phyloP scores from a whole-genome alignment of 2,329 filamentous ascomycete genomes.

The Coleophoma cylindrospora region DNA sequence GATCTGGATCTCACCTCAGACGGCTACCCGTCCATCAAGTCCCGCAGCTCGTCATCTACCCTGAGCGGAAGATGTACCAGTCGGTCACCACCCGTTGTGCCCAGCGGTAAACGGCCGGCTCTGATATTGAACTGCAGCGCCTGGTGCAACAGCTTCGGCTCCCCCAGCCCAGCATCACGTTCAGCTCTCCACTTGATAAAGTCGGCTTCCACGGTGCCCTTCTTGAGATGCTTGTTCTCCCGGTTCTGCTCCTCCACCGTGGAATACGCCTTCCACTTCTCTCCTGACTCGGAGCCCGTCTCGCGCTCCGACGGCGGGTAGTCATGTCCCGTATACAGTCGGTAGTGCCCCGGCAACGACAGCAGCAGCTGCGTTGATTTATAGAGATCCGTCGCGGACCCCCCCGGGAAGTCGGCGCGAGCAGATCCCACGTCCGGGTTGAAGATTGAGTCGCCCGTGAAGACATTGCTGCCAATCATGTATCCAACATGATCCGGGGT shows the following conservation, averaged over 20 bases:
- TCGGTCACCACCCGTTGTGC: background rate
- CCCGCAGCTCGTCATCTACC: background rate
- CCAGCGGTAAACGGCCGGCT: conserved; percentile 16
- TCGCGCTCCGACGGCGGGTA: conserved; percentile 37
- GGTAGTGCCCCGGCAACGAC: conserved; percentile 34
- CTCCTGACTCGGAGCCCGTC: background rate
- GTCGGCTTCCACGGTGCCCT: conserved; percentile 34
- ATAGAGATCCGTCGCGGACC: conserved; percentile 38
- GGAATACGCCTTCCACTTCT: conserved; percentile 32
- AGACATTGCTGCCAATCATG: conserved; percentile 42
- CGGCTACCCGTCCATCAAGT: background rate
- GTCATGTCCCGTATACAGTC: conserved; percentile 51
- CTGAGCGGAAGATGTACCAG: background rate
- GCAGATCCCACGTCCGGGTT: conserved; percentile 46
- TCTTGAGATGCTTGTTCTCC: conserved; percentile 42
- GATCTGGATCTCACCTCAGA: too few relatives aligned
- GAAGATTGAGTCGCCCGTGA: conserved; percentile 49
- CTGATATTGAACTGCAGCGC: conserved; percentile 49
- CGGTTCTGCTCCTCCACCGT: conserved; percentile 41
- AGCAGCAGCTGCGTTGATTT: conserved; percentile 38
- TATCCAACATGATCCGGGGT: conserved; percentile 59
- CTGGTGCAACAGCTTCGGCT: conserved; percentile 43
- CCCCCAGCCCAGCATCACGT: conserved; percentile 37
- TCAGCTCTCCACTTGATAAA: conserved; percentile 38
- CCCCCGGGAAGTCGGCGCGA: conserved; percentile 50